Percentiles rank a stretch among this genome's conserved stretches.
Conservation (phyloP, 441 rosid genomes). For the Pelargonium australe region DNA sequence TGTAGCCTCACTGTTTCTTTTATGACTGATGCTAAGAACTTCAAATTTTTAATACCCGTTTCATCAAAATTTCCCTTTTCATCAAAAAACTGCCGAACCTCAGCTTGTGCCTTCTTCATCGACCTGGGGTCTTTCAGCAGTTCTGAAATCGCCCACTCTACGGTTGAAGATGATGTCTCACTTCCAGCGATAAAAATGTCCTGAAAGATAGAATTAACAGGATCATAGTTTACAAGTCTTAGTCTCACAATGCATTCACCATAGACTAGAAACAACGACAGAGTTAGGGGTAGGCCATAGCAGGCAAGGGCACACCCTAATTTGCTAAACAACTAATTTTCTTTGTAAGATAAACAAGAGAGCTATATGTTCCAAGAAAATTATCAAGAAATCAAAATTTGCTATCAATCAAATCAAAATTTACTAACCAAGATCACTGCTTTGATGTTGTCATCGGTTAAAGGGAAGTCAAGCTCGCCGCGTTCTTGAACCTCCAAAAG, state of each 20-base stretch:
- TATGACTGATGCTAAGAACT: neutral
- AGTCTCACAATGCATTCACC: no score
- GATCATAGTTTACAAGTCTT: no score
- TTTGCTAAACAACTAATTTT: no score
- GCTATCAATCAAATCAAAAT: no score
- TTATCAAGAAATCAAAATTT: no score
- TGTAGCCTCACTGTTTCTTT: slow-evolving; percentile 4
- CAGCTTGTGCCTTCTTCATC: slow-evolving; percentile 9
- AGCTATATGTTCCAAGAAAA: no score
- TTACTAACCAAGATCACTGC: slow-evolving; percentile 23
- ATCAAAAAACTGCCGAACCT: neutral
- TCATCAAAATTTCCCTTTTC: slow-evolving; percentile 1
- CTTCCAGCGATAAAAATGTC: slow-evolving; percentile 7
- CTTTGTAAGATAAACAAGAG: no score
- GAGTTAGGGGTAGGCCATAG: no score
- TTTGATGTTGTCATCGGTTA: slow-evolving; percentile 14
- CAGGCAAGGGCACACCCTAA: no score
- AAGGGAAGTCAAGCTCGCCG: slow-evolving; percentile 7
- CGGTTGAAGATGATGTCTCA: slow-evolving; percentile 1
- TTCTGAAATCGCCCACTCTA: slow-evolving; percentile 10
- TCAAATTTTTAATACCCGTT: neutral
- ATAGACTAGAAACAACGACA: no score
- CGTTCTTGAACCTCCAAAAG: slow-evolving; percentile 16
- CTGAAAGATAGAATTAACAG: slow-evolving; percentile 14
- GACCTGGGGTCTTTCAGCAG: neutral